phyloP scores from a whole-genome alignment of 2,329 filamentous ascomycete genomes.

The Fusarium poae region DNA sequence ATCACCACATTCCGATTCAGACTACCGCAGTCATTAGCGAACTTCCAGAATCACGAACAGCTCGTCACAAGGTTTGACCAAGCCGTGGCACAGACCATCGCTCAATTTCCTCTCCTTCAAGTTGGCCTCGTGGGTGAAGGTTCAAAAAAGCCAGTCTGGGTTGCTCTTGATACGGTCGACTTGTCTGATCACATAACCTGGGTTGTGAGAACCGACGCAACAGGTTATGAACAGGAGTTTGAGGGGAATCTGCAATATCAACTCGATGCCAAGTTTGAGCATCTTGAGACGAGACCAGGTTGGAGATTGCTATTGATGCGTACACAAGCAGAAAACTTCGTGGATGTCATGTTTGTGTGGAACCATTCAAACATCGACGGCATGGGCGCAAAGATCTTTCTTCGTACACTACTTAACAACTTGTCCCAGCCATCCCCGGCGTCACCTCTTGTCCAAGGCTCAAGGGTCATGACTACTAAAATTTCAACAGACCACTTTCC shows the following conservation, averaged over 20 bases:
- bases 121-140: conserved; percentile 1
- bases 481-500: neutral
- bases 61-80: neutral
- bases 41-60: neutral
- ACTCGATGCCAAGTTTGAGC: conserved; percentile 9
- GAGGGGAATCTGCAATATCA: conserved; percentile 11
- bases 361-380: conserved; percentile 2
- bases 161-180: neutral
- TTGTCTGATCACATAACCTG: conserved; percentile 14
- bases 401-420: neutral
- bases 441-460: neutral
- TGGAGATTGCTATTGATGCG: conserved; percentile 19
- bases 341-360: conserved; percentile 19
- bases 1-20: conserved; percentile 7
- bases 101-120: neutral
- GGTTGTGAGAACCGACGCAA: neutral
- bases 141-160: conserved; percentile 10
- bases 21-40: neutral
- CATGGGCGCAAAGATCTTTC: conserved; percentile 13
- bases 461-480: neutral
- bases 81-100: neutral
- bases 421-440: neutral
- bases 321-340: neutral
- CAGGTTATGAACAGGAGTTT: neutral
- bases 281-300: neutral